Evolutionary conservation across 768 basidiomycete genomes (phyloP).

Genomic region (Heimioporus sp.): DNA sequence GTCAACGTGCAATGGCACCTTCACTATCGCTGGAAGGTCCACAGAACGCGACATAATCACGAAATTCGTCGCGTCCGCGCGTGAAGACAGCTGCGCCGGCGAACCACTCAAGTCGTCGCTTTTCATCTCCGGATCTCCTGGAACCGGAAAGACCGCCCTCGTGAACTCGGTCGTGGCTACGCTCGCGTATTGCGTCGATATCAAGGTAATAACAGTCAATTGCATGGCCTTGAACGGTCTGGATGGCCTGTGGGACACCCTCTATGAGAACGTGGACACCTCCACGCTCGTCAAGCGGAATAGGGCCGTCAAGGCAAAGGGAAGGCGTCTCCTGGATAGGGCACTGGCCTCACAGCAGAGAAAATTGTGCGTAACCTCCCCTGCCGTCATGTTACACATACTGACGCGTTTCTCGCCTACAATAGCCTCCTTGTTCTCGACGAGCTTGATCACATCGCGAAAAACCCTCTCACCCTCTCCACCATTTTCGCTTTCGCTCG

Average conservation of each 20-base stretch:
- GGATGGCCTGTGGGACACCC: slow-evolving; percentile 68
- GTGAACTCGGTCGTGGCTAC: slow-evolving; percentile 62
- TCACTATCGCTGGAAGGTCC: slow-evolving; percentile 65
- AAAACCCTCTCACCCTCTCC: slow-evolving; percentile 54
- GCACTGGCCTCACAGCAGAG: slow-evolving; percentile 41
- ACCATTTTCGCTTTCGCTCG: slow-evolving; percentile 70
- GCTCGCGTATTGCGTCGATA: slow-evolving; percentile 35
- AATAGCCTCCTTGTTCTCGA: slow-evolving; percentile 76
- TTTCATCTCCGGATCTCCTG: slow-evolving; percentile 92
- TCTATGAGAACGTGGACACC: slow-evolving; percentile 53
- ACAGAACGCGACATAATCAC: slow-evolving; percentile 57
- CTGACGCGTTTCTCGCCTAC: slow-evolving; percentile 10
- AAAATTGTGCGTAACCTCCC: slow-evolving; percentile 51
- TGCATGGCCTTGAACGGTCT: slow-evolving; percentile 75
- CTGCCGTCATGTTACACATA: slow-evolving; percentile 7
- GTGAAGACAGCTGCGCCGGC: slow-evolving; percentile 25
- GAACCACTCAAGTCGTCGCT: slow-evolving; percentile 44
- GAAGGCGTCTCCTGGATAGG: slow-evolving; percentile 45
- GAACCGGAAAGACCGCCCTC: slow-evolving; percentile 89
- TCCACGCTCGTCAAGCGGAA: slow-evolving; percentile 34
- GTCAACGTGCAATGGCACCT: slow-evolving; percentile 57
- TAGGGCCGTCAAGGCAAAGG: slow-evolving; percentile 43
- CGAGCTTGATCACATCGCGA: slow-evolving; percentile 81
- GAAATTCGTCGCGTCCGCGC: slow-evolving; percentile 58
- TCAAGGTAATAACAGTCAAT: slow-evolving; percentile 61